These are phyloP conservation scores for Dalbergia cochinchinensis DNA, from an alignment of 306 rosid species.

Conservation along the genomic window DNA sequence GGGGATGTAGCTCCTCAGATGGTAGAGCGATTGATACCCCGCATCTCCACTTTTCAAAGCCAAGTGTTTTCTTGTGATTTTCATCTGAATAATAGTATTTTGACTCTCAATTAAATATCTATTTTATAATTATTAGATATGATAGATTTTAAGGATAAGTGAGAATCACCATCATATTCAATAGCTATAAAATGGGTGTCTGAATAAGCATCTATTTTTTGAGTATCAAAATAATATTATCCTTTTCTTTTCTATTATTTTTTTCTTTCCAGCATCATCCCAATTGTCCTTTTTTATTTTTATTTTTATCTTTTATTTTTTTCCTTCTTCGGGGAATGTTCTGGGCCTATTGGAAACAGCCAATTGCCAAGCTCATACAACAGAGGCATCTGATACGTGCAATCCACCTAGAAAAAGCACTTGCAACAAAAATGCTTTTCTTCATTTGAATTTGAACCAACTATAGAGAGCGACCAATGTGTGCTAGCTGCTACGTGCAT, in stretches of 20 bases:
- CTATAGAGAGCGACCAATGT: background rate
- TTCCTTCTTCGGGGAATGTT: background rate
- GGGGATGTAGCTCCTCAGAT: conserved; percentile 88
- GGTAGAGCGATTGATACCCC: conserved; percentile 60
- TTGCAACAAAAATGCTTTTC: background rate
- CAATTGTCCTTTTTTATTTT: background rate
- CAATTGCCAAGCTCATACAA: background rate
- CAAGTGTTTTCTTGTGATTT: too few relatives aligned
- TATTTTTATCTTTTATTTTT: too few relatives aligned
- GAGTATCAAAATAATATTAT: too few relatives aligned
- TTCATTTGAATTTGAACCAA: background rate
- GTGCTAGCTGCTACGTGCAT: conserved; percentile 37
- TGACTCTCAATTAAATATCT: too few relatives aligned
- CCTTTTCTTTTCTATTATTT: too few relatives aligned
- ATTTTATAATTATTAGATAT: too few relatives aligned
- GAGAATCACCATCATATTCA: too few relatives aligned
- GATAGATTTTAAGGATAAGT: too few relatives aligned
- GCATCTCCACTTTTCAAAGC: too few relatives aligned
- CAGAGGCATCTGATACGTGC: background rate
- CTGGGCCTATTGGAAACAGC: background rate
- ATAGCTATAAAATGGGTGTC: too few relatives aligned
- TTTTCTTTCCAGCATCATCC: background rate
- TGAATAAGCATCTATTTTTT: too few relatives aligned
- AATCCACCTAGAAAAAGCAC: background rate
- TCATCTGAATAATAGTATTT: too few relatives aligned